Evolutionary conservation across 2,329 filamentous ascomycete species (phyloP), one percentile per base, ranked within the genome.

Genomic region (Venturia oleaginea): DNA sequence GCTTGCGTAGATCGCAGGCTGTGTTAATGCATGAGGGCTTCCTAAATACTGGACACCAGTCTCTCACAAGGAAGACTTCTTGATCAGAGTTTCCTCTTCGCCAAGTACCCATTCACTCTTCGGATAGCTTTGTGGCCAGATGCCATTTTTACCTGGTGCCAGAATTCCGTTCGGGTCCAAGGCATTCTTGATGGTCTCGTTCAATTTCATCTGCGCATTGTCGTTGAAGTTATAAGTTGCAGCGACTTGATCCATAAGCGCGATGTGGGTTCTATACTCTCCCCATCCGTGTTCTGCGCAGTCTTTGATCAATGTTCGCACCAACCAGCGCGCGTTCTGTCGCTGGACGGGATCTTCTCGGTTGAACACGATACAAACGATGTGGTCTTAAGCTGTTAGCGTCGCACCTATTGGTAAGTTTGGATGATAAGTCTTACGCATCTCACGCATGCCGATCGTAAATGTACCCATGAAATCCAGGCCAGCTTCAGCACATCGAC

Each of bases 281-380:
- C 77, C 77, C 69, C 75, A 79, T 2, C 79, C 79, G 37, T 75
- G 68, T 17, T 71, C 70, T 1, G 77, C 77, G n/a, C 71, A 71
- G 59, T 77, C 76, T 32, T 73, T 70, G 59, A 79, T 76, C 64
- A 79, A 68, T 34, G 70, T 71, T 4, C 69, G 70, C 66, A 81
- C 78, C 15, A 78, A 67, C 65, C 69, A 68, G 66, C 76, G 71
- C 13, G 75, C 75, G 62, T 74, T 71, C 24, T 73, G 67, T 67
- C 79, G 76, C 59, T 70, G 68, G 0, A 76, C 74, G 0, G 72
- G 65, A 55, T 80, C 74, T 43, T 75, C 73, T 6, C 77, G 72
- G 66, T 84, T 75, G 69, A 80, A 84, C 10, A 83, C 83, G 78
- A 64, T 79, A 79, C 42, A 3, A 81, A 77, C 34, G 65, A 83